Evolutionary conservation across 2,329 filamentous ascomycete species (phyloP), one percentile per base, ranked within the genome.

Genomic region (Pseudogymnoascus sp.): DNA sequence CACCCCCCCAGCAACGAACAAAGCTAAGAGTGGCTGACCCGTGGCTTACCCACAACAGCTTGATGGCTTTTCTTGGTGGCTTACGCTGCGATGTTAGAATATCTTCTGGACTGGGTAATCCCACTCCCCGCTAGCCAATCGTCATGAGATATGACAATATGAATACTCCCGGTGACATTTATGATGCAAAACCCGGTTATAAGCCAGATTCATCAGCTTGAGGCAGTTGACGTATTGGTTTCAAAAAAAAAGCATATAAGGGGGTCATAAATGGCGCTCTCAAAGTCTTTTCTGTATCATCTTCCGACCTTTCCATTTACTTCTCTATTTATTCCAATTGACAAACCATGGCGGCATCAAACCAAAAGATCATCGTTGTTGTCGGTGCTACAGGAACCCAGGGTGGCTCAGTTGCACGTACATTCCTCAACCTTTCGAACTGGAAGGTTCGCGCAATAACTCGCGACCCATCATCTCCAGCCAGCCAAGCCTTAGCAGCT

Each of bases 381-480:
- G 80, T 85, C 65, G 82, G 82, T 28, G 79, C 82, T 43, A 86
- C 82, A 16, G 82, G 83, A 62, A 78, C 80, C 62, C 84, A 87
- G 72, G 84, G 84, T 57, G 79, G 80, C 64, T 81, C 80, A 7
- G 75, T 86, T 50, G 78, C 82, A 58, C 22, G 72, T 75, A 66
- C 70, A 28, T 25, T 57, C 30, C 35, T 22, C 54, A 35, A 18
- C 22, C 18, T 37, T 14, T 16, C 25, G 3, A 34, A 30, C 32
- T 57, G 25, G 54, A 20, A 58, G 20, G 38, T 35, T 22, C 28
- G 20, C 39, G 34, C 37, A 54, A 2, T 66, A 20, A 66, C 65
- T 14, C 64, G 67, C 16, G 64, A 65, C 35, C 62, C 65, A 22
- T 62, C 62, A 12, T 67, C 63, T 9, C 12, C 62, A 28, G 59